A percentile compares a stretch with the other conserved stretches of the same genome.
These are phyloP conservation scores for Cylindrodendrum hubeiense DNA, from an alignment of 2,329 filamentous ascomycete genomes.

Conservation along the genomic window DNA sequence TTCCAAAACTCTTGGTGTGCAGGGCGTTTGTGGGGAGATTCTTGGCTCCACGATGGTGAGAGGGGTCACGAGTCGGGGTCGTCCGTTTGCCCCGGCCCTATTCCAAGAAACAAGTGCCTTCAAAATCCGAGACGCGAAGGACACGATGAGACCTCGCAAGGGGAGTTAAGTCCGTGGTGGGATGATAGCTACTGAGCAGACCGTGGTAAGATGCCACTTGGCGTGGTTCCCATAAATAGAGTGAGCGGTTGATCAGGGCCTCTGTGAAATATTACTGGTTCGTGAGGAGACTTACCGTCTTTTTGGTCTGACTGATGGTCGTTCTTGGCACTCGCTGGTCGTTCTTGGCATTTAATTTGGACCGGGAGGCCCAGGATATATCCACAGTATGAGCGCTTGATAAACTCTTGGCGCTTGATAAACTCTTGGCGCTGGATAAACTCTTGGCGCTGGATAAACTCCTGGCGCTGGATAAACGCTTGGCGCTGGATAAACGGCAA, in stretches of 20 bases:
- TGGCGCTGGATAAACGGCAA: conserved; percentile 7
- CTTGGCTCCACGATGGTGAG: conserved; percentile 27
- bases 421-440: no score
- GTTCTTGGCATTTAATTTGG: conserved; percentile 11
- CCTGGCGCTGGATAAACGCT: conserved; percentile 10
- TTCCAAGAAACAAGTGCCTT: conserved; percentile 14
- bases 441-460: no score
- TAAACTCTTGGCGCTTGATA: no score
- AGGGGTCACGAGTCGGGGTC: conserved; percentile 20
- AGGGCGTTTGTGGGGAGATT: conserved; percentile 27
- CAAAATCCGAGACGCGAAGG: conserved; percentile 10
- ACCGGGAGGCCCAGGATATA: conserved; percentile 11
- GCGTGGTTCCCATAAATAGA: conserved; percentile 22
- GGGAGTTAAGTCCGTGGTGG: conserved; percentile 5
- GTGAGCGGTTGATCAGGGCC: conserved; percentile 15
- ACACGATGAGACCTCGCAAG: conserved; percentile 4
- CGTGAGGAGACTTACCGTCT: conserved; percentile 9
- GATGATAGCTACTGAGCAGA: conserved; percentile 10
- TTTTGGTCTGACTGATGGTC: conserved; percentile 9
- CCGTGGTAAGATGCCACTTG: conserved; percentile 15
- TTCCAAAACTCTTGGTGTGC: conserved; percentile 26
- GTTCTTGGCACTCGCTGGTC: conserved; percentile 11
- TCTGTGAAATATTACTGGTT: conserved; percentile 16
- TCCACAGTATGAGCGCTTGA: conserved; percentile 5
- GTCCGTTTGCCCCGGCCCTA: conserved; percentile 9